Evolutionary conservation across 176 grass and related monocot genomes (phyloP), one percentile per base, ranked within the genome.

Genomic region (Zizania latifolia): DNA sequence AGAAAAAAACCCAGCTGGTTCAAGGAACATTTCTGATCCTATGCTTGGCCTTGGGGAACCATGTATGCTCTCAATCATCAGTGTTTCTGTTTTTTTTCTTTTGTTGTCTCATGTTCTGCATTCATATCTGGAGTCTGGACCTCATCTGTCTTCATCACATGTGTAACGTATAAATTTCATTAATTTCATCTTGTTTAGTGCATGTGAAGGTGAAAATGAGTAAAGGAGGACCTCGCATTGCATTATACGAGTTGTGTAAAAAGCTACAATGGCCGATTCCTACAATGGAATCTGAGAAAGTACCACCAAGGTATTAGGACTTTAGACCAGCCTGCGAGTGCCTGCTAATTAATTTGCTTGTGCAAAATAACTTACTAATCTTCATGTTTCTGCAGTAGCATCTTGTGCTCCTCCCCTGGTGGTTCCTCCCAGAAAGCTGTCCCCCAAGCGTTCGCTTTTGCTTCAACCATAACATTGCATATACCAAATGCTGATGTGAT

Each of bases 191-290:
- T 85, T 84, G 65, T 85, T 85, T 58, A 94, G 94, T 86, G 70
- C 27, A 55, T 78, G 78, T 93, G 67, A 48, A 31, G 21, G 94
- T 94, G 41, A 89, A 87, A 79, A 78, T 79, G 80, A 81, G 84
- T 33, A 94, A 92, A 94, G 94, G 91, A 80, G 89, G 89, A 34
- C 94, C 94, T 66, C 88, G 94, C 24, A 40, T 57, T 70, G 82
- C 86, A 45, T 74, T 98, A 41, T 79, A 83, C 61, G 86, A 94
- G 59, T 66, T 89, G 1, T 94, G 94, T 62, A 88, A 81, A 92
- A 98, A 81, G 50, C 77, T 65, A 33, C 83, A 92, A n/a, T 98
- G 91, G 94, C 79, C 89, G 62, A 81, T 84, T 79, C 94, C 94
- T 82, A 90, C 21, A 4, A 90, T 90, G 79, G 84, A 94, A 55